Evolutionary conservation across 768 basidiomycete species (phyloP), one percentile per base, ranked within the genome.

Genomic region (Coprinopsis strossmayeri): DNA sequence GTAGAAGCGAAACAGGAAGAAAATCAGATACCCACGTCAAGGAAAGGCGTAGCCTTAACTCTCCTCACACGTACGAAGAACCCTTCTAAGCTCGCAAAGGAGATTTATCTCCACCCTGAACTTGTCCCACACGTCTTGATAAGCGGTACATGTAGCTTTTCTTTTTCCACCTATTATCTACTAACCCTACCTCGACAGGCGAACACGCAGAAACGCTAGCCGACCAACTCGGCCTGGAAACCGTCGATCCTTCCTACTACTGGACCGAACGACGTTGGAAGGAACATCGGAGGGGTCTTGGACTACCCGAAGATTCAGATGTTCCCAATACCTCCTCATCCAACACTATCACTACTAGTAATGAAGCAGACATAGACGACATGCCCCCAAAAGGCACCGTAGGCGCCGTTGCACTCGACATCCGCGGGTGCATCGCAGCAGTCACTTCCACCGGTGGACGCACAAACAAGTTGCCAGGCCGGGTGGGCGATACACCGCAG

Each of bases 401-500:
- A 9, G 90, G 90, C 17, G 90, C 90, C 1, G 87, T 92, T 5
- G 88, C 86, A 3, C 68, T 91, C 26, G 90, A 91, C 59, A 55
- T 72, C 4, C 69, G 79, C 20, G 89, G 89, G 0, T 89, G 87
- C 57, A 81, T 91, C 50, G 78, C 82, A 1, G 66, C 72, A 2
- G 67, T 82, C 15, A 91, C 90, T 1, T 90, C 88, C 1, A 92
- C 89, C 0, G 90, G 90, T 28, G 89, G 90, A 1, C 70, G 69
- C 40, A 91, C 87, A 30, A 92, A 92, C 64, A 92, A 92, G 62
- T 72, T 89, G 7, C 83, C 81, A 15, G 89, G 89, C 5, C 74
- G 89, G 3, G 69, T 91, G n/a, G 88, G 89, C 2, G 90, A 91
- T 57, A 91, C 90, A 1, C 88, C 89, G 0, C 61, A 74, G 24